These are phyloP conservation scores for Fusarium decemcellulare DNA, from an alignment of 2,329 filamentous ascomycete species.

Conservation along the genomic window DNA sequence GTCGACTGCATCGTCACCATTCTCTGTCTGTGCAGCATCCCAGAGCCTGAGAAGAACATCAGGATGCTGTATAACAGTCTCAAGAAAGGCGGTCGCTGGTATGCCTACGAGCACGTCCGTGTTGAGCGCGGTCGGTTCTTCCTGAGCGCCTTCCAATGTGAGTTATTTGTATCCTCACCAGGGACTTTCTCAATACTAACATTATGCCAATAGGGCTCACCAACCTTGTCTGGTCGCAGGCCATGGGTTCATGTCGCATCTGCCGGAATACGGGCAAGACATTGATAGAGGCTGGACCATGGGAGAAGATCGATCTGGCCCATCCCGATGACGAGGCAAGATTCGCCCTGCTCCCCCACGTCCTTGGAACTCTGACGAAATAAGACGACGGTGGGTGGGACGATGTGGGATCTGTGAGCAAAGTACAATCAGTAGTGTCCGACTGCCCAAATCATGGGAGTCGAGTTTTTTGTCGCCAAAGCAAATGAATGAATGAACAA, in stretches of 20 bases:
- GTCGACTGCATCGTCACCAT: slow-evolving; percentile 73
- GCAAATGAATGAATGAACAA: neutral
- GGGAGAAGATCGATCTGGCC: slow-evolving; percentile 64
- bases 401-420: no score
- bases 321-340: slow-evolving; percentile 58
- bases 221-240: slow-evolving; percentile 66
- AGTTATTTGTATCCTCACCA: slow-evolving; percentile 46
- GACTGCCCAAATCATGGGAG: neutral
- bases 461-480: neutral
- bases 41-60: slow-evolving; percentile 70
- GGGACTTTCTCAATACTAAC: slow-evolving; percentile 11
- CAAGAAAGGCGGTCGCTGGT: slow-evolving; percentile 74
- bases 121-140: slow-evolving; percentile 55
- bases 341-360: slow-evolving; percentile 62
- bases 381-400: slow-evolving; percentile 43
- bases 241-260: slow-evolving; percentile 67
- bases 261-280: slow-evolving; percentile 62
- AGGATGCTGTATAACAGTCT: slow-evolving; percentile 69
- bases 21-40: slow-evolving; percentile 75
- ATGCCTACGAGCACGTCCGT: slow-evolving; percentile 73
- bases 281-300: slow-evolving; percentile 64
- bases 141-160: slow-evolving; percentile 66
- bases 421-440: no score
- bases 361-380: slow-evolving; percentile 68
- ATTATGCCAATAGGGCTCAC: slow-evolving; percentile 57